Conservation (phyloP, 2,329 filamentous ascomycete genomes). For the Botrytis hyacinthi region DNA sequence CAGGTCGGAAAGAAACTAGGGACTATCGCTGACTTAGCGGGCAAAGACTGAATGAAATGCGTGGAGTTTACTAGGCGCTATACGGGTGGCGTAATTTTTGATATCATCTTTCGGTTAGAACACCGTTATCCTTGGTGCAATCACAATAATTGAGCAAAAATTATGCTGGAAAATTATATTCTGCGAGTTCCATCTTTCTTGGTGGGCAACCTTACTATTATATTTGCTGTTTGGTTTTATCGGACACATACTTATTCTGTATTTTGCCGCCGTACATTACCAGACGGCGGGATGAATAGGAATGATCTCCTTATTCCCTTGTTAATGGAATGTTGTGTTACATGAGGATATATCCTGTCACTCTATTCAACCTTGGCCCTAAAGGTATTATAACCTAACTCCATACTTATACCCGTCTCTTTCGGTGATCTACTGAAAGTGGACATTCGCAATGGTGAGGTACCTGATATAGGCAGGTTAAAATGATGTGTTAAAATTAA, state of each 20-base stretch:
- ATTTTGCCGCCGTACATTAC: background rate
- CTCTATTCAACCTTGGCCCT: background rate
- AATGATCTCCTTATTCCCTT: background rate
- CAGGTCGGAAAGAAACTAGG: slow-evolving; percentile 37
- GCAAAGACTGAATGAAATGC: slow-evolving; percentile 4
- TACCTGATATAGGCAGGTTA: background rate
- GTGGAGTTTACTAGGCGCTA: slow-evolving; percentile 9
- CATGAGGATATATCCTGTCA: background rate
- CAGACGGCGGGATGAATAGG: background rate
- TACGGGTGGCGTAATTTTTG: background rate
- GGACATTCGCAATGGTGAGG: background rate
- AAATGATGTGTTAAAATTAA: background rate
- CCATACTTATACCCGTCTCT: background rate
- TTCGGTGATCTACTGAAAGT: background rate
- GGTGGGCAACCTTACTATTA: background rate
- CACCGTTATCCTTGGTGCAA: background rate
- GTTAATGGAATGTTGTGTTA: background rate
- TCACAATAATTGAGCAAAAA: background rate
- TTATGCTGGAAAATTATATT: background rate
- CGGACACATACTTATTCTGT: background rate
- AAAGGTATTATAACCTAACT: background rate
- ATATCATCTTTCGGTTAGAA: background rate
- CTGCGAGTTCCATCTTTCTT: background rate
- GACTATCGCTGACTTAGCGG: slow-evolving; percentile 37
- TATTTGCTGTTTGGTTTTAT: background rate